These are phyloP conservation scores for Mortierella alpina DNA, from an alignment of 192 early-diverging fungal genomes.

Conservation along the genomic window DNA sequence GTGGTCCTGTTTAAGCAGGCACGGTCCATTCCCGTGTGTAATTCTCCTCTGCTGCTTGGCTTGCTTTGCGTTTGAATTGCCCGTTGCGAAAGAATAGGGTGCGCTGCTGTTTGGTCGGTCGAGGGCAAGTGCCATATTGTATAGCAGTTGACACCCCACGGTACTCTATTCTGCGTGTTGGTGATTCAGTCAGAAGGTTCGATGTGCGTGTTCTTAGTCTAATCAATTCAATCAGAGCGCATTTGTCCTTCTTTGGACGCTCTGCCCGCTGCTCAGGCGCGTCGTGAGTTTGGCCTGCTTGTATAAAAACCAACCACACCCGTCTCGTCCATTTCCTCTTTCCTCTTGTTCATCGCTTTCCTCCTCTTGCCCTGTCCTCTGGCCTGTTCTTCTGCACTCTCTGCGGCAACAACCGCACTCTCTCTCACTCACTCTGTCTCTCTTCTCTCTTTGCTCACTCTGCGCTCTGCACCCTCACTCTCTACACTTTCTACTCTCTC, in stretches of 20 bases:
- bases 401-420: neutral
- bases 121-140: too few species aligned
- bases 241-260: too few species aligned
- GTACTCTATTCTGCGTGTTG: neutral
- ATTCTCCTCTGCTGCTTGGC: too few species aligned
- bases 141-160: neutral
- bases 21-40: too few species aligned
- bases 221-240: neutral
- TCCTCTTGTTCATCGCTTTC: conserved; percentile 9
- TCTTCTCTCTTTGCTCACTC: neutral
- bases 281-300: neutral
- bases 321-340: conserved; percentile 6
- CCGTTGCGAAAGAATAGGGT: too few species aligned
- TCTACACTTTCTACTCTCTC: neutral
- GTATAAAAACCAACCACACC: conserved; percentile 11
- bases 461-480: too few species aligned
- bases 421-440: conserved; percentile 7
- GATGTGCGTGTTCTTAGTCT: neutral
- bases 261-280: too few species aligned
- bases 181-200: conserved; percentile 11
- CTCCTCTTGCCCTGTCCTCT: neutral
- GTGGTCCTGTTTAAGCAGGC: too few species aligned
- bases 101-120: too few species aligned
- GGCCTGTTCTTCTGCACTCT: neutral
- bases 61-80: too few species aligned